Evolutionary conservation across 192 early-diverging fungal genomes (phyloP), one percentile per base, ranked within the genome.

Genomic region (Chytriomyces hyalinus): DNA sequence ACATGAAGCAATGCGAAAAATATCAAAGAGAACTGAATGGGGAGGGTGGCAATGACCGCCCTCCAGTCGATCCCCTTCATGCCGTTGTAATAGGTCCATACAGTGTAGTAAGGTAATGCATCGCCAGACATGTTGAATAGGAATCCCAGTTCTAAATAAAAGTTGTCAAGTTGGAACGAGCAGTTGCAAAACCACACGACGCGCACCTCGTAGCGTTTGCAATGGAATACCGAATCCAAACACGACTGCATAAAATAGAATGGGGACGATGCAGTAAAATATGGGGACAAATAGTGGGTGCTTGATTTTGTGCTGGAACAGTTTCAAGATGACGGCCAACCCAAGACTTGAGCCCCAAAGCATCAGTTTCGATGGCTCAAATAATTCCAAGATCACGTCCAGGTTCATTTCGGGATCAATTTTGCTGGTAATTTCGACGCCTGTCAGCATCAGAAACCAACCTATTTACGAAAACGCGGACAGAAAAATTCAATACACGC

Each of bases 1-100:
- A 99, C 97, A 82, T 99, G 96, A 28, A 99, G 82, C 63, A 99
- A 91, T 63, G 95, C 95, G 84, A 98, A 98, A 74, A 98, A 98
- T 8, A 95, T 92, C 77, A 98, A 84, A 0, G 95, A 96, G 22
- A 96, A 73, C 91, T 95, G 95, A 13, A 94, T 95, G n/a, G 95
- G 95, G 17, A 96, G 77, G 0, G 95, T 93, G 24, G 76, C 74
- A 17, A 77, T 72, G 17, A 88, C 66, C 2, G 83, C 86, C 15
- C 61, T 64, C 87, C 87, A 89, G 20, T 82, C 51, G 45, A 70
- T 51, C 7, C 70, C 77, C 45, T 86, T 65, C 17, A 78, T 62
- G 13, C 67, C 67, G 69, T 87, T 89, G 80, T 83, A 94, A 78
- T 93, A 92, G n/a, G 85, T 93, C 84, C 95, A 98, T 71, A 95